phyloP scores from a whole-genome alignment of 345 rosid genomes.

The Raphanus raphanistrum region DNA sequence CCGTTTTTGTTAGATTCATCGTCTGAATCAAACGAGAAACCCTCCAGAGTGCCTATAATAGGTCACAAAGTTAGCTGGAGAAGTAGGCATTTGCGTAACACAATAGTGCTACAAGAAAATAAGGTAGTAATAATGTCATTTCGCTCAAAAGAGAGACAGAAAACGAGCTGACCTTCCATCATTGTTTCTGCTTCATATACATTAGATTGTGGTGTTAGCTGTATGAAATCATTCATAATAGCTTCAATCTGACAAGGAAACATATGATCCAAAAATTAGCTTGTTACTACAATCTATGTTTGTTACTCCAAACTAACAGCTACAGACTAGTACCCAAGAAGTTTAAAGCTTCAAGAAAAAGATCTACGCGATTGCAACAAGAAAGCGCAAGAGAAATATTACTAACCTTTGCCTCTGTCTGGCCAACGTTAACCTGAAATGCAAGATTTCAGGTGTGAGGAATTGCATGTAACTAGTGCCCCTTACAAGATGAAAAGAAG shows the following conservation, averaged over 20 bases:
- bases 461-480: not conserved
- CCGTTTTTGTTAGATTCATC: slow-evolving; percentile 69
- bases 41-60: slow-evolving; percentile 77
- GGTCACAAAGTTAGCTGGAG: slow-evolving; percentile 6
- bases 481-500: slow-evolving; percentile 6
- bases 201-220: slow-evolving; percentile 79
- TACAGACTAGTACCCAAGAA: not conserved
- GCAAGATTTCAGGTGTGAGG: slow-evolving; percentile 11
- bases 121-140: not conserved
- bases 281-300: not conserved
- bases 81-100: not conserved
- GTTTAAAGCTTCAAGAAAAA: not conserved
- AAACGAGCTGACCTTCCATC: slow-evolving; percentile 71
- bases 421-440: slow-evolving; percentile 84
- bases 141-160: not conserved
- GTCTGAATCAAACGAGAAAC: slow-evolving; percentile 78
- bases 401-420: slow-evolving; percentile 87
- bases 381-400: slow-evolving; percentile 13
- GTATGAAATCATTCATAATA: slow-evolving; percentile 89
- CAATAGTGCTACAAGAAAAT: slow-evolving; percentile 9
- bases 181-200: slow-evolving; percentile 87
- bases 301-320: not conserved
- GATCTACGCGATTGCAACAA: slow-evolving; percentile 1
- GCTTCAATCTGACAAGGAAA: slow-evolving; percentile 71
- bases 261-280: slow-evolving; percentile 20